phyloP scores from a whole-genome alignment of 2,329 filamentous ascomycete species.

The Colletotrichum graminicola region DNA sequence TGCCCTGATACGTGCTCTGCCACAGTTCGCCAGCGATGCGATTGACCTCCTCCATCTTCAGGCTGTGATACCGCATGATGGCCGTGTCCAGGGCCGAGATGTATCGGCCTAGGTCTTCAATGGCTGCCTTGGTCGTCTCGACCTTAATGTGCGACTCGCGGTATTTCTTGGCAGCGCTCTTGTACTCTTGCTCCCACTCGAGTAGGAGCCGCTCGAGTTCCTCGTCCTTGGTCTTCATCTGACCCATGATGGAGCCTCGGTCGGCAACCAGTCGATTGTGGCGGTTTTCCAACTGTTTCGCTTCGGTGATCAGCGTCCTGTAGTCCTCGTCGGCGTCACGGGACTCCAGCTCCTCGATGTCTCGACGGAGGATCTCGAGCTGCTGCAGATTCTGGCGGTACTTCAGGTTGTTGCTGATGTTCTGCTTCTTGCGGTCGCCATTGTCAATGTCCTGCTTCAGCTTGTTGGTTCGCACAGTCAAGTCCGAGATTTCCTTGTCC shows the following conservation, averaged over 20 bases:
- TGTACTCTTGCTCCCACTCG: constrained; percentile 90
- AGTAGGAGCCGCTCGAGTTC: constrained; percentile 78
- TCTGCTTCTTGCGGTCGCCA: constrained; percentile 85
- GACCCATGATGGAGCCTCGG: constrained; percentile 79
- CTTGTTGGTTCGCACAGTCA: constrained; percentile 80
- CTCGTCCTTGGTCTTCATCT: constrained; percentile 86
- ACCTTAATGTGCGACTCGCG: constrained; percentile 91
- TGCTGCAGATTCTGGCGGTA: constrained; percentile 82
- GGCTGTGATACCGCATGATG: constrained; percentile 94
- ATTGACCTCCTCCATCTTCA: constrained; percentile 99
- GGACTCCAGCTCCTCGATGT: constrained; percentile 80
- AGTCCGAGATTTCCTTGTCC: constrained; percentile 75
- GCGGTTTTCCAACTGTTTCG: constrained; percentile 73
- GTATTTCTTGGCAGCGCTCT: constrained; percentile 83
- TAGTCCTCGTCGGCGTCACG: constrained; percentile 88
- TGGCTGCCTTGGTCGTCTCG: constrained; percentile 90
- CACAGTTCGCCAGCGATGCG: constrained; percentile 95
- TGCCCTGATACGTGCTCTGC: constrained; percentile 96
- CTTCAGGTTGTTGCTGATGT: constrained; percentile 88
- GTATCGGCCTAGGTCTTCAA: constrained; percentile 90
- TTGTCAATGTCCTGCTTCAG: constrained; percentile 83
- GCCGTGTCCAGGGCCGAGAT: constrained; percentile 89
- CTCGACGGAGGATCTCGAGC: constrained; percentile 73
- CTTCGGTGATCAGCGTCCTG: constrained; percentile 78
- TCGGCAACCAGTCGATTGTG: constrained; percentile 79